Evolutionary conservation across 768 basidiomycete genomes (phyloP), one percentile per base, ranked within the genome.

Genomic region (Lentinula boryana): DNA sequence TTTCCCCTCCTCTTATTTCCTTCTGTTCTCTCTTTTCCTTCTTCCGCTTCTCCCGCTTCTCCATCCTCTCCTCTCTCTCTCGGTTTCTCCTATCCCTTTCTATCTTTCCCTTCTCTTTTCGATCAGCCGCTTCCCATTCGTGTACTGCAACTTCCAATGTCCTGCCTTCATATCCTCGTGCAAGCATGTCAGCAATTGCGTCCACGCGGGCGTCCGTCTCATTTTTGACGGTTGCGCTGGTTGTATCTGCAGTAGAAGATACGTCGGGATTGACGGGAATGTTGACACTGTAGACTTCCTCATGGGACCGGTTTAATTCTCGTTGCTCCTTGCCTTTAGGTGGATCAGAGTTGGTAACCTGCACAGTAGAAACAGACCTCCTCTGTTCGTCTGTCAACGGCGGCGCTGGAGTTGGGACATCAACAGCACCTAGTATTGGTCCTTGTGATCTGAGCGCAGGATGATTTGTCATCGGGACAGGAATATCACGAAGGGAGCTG

Each of bases 111-210:
- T 15, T 43, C 18, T 43, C 16, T 23, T 36, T 41, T 35, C 15
- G 7, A 18, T 46, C 56, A 18, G 21, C 40, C 12, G 18, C 18
- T 46, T 57, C 56, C 56, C 56, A 57, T 18, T 57, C 27, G n/a
- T 18, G 38, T 16, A 58, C 16, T 4, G 57, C 57, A 48, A 36
- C 57, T 27, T 58, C 57, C 32, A 58, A 49, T 15, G 36, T 44
- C 10, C 9, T 15, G 8, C 57, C 57, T 40, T 58, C 57, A 12
- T 49, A 48, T 15, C 57, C 57, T 8, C 16, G 44, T n/a, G 36
- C 36, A n/a, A 58, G 57, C 43, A 58, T 48, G 8, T 46, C 21
- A 13, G 44, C 57, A 13, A 58, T 58, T 5, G 46, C 55, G 55
- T 56, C 55, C 8, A 56, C 55, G 13, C 40, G 55, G 4, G 40